Evolutionary conservation across 2,329 filamentous ascomycete species (phyloP).

Genomic region (Aspergillus tubingensis): DNA sequence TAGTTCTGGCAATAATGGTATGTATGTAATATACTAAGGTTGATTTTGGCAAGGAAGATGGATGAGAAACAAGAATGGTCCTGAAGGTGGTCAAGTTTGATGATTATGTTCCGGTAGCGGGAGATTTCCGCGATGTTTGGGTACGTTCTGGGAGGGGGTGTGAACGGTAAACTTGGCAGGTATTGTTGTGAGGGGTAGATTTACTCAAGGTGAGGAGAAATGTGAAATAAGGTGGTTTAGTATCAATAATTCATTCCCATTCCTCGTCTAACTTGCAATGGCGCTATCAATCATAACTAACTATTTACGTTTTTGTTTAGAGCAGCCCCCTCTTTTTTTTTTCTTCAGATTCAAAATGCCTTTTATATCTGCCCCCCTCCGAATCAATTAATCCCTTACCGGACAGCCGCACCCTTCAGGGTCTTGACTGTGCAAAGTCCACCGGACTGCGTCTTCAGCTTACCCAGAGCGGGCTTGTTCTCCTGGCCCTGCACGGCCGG

Average conservation of each 20-base stretch:
- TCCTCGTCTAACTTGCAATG: neutral
- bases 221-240: too few relatives aligned
- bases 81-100: too few relatives aligned
- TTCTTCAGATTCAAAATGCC: neutral
- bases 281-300: neutral
- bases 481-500: conserved; percentile 71
- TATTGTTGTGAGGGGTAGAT: too few relatives aligned
- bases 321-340: neutral
- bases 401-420: conserved; percentile 76
- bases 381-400: conserved; percentile 55
- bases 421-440: conserved; percentile 81
- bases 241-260: neutral
- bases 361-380: conserved; percentile 17
- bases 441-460: conserved; percentile 73
- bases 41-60: too few relatives aligned
- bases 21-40: too few relatives aligned
- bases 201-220: too few relatives aligned
- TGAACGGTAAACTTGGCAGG: too few relatives aligned
- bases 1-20: too few relatives aligned
- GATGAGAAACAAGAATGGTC: too few relatives aligned
- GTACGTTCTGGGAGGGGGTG: too few relatives aligned
- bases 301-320: neutral
- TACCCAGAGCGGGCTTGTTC: conserved; percentile 56
- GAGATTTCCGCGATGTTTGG: too few relatives aligned
- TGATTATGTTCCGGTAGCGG: too few relatives aligned